These are phyloP conservation scores for Holtermannia corniformis DNA, from an alignment of 768 basidiomycete genomes.

Conservation along the genomic window DNA sequence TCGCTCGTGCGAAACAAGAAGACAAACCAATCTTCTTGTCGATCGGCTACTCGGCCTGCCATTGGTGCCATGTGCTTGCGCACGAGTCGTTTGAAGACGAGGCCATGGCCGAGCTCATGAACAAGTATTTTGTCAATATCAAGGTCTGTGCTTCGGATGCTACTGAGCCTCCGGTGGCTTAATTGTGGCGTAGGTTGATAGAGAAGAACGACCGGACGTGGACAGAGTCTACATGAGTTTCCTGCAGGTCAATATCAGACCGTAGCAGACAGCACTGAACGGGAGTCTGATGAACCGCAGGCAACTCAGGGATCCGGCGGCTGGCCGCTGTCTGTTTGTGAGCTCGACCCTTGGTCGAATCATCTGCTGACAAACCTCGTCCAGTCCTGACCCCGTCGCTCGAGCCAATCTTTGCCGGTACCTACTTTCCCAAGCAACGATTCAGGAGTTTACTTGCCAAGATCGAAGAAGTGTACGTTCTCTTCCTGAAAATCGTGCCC, in stretches of 20 bases:
- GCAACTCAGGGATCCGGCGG: conserved; percentile 35
- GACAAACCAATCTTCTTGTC: conserved; percentile 43
- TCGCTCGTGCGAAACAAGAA: conserved; percentile 19
- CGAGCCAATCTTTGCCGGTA: conserved; percentile 34
- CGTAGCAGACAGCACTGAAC: too few relatives aligned
- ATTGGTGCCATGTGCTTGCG: conserved; percentile 40
- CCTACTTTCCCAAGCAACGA: conserved; percentile 27
- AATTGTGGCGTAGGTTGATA: conserved; percentile 35
- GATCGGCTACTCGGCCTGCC: conserved; percentile 46
- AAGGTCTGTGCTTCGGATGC: too few relatives aligned
- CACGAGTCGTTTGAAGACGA: conserved; percentile 44
- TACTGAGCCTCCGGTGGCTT: not conserved
- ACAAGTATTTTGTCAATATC: conserved; percentile 43
- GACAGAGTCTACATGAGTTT: conserved; percentile 47
- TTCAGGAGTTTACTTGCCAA: conserved; percentile 23
- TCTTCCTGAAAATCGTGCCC: not conserved
- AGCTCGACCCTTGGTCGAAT: conserved; percentile 1
- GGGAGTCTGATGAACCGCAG: too few relatives aligned
- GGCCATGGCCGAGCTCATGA: conserved; percentile 43
- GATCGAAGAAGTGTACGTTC: conserved; percentile 20
- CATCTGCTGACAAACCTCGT: not conserved
- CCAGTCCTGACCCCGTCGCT: conserved; percentile 32
- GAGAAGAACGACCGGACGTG: conserved; percentile 46
- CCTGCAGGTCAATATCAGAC: conserved; percentile 27
- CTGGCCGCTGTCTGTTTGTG: conserved; percentile 37